Base-by-base conservation (phyloP, 495 filamentous ascomycete species). In the Lasiosphaeris hirsuta region DNA sequence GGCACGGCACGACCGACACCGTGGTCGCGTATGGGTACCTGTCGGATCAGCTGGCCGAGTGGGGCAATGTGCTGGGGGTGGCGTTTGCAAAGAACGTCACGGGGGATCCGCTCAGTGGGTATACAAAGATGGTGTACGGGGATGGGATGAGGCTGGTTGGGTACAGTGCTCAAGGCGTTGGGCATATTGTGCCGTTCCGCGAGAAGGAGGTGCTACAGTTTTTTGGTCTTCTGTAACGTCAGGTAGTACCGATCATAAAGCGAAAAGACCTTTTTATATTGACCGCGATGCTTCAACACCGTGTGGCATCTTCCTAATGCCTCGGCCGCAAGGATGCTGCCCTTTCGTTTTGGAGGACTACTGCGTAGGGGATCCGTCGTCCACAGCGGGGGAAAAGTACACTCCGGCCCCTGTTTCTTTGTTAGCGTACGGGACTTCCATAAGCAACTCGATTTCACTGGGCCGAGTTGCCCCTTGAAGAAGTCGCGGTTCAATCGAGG, bases 21-120 rank as follows among this genome's bases (percentile, higher is more conserved):
- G 72, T 69, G 4, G 65, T 81, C n/a, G 60, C 53, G 1, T 46
- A 46, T 42, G 33, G 40, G 23, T 54, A 46, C 13, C 49, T 53
- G 3, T 64, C 70, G 19, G 67, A 68, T 44, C 79, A 79, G 63
- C 78, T 72, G 47, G 59, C 74, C 13, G 74, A 81, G 70, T 76
- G 70, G 46, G 64, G 75, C 45, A 79, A 78, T n/a, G 70, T 68
- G 75, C 63, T 81, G 74, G 78, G 65, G 66, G 0, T 74, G 67
- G 9, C 75, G 75, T 10, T 73, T 73, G n/a, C 51, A 19, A 18
- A 37, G 15, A 59, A 66, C 10, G 43, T 46, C 13, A 59, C 57
- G 3, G 38, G 45, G 17, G 51, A 54, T 19, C 63, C 63, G 7
- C 17, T 51, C 37, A 56, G 30, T 30, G 51, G 51, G 6, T 66